Percentiles rank a stretch among this genome's conserved stretches.
Evolutionary conservation across 1,139 yeast species (phyloP).

Genomic region (Kodamaea derodonti): DNA sequence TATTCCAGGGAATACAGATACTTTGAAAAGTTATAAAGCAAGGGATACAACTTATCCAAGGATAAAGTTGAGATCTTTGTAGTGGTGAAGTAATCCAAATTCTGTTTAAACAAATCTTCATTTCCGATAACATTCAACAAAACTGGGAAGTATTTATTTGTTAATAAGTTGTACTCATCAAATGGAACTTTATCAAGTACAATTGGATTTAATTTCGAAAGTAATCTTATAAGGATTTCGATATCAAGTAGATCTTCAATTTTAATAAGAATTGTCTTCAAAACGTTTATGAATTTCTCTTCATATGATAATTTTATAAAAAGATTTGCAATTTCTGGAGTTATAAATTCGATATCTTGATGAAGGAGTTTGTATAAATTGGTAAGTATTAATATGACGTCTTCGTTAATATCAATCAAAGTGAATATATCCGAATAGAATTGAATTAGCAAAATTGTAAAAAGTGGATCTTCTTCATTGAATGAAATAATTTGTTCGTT

Average conservation of each 20-base stretch:
- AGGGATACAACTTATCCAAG: constrained; percentile 21
- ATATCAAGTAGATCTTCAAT: constrained; percentile 17
- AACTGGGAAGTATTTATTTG: constrained; percentile 23
- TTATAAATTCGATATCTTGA: constrained; percentile 4
- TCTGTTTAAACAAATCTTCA: constrained; percentile 15
- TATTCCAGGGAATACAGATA: constrained; percentile 21
- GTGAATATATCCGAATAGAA: constrained; percentile 19
- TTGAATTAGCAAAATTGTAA: constrained; percentile 22
- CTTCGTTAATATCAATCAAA: not conserved
- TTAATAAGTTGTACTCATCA: constrained; percentile 18
- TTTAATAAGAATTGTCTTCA: constrained; percentile 1
- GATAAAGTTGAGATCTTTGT: constrained; percentile 21
- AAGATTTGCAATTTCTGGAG: constrained; percentile 18
- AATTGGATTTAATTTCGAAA: constrained; percentile 16
- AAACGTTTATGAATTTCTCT: constrained; percentile 6
- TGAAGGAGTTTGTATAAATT: not conserved
- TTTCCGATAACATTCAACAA: constrained; percentile 26
- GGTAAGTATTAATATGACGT: not conserved
- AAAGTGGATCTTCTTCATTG: constrained; percentile 23
- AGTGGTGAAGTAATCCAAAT: constrained; percentile 14
- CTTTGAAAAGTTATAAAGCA: constrained; percentile 23
- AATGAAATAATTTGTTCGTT: constrained; percentile 11
- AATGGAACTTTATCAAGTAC: constrained; percentile 12
- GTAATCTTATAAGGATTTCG: constrained; percentile 19
- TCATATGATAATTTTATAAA: constrained; percentile 15